Conservation (phyloP, 352 stramenopile species). For the Thalassiosira exigua region DNA sequence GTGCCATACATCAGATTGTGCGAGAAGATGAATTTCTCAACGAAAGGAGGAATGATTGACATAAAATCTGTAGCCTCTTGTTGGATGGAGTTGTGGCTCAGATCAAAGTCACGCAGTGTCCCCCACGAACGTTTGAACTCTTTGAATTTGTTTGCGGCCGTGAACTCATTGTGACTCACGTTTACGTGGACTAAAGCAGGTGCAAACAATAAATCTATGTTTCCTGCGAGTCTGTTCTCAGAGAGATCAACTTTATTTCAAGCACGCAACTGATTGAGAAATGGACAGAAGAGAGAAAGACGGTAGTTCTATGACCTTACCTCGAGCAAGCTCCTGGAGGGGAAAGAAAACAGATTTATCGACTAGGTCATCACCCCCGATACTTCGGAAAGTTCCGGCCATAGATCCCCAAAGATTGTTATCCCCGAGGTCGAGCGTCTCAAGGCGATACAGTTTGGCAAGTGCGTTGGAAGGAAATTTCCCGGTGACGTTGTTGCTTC, state of each 20-base stretch:
- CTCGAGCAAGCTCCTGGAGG: not conserved
- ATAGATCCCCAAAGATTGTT: not conserved
- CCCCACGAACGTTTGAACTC: not conserved
- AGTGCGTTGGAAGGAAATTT: slow-evolving; percentile 2
- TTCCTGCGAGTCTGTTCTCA: not conserved
- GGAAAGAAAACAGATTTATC: not conserved
- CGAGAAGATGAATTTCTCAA: not conserved
- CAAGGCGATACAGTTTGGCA: not conserved
- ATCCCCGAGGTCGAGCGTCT: not conserved
- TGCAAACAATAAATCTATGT: slow-evolving; percentile 1
- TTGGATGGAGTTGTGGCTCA: not conserved
- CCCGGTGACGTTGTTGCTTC: not conserved
- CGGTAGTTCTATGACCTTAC: too few species aligned
- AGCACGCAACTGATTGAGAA: too few species aligned
- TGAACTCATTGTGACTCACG: slow-evolving; percentile 4
- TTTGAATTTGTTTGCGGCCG: not conserved
- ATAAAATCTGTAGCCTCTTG: too few species aligned
- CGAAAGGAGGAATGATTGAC: too few species aligned
- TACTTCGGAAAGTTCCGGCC: too few species aligned
- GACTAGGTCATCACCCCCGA: too few species aligned
- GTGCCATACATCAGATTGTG: not conserved
- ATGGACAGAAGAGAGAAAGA: too few species aligned
- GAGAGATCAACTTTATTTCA: too few species aligned
- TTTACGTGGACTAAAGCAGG: not conserved
- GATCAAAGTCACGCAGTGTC: not conserved